Base-by-base conservation (phyloP, 2,329 filamentous ascomycete genomes). In the Penicillium sp. region DNA sequence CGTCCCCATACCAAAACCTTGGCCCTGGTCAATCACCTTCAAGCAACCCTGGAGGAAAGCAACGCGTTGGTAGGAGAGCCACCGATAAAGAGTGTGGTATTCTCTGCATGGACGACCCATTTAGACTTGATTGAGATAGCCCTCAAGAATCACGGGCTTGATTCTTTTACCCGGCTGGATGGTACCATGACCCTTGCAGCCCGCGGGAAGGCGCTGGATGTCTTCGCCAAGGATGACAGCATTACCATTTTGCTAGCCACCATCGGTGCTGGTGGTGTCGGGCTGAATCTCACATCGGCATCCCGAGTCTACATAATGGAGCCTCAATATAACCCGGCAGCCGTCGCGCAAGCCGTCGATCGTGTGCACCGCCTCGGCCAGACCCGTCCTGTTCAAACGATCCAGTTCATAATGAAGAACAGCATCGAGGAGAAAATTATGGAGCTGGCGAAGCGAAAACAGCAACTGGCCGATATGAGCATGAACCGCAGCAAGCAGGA, bases 341-440 rank as follows among this genome's bases (percentile, higher is more conserved):
- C 93, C 0, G 93, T 99, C 74, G 90, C 92, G 5, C 95, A 99
- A 76, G 95, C 95, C 2, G 84, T 98, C 8, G 95, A 98, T 72
- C 90, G 95, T 29, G 91, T 99, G 6, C 93, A 96, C 73, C 87
- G 93, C 19, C 80, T 97, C 1, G 93, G 95, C 0, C 95, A 99
- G 79, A 95, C 86, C 66, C 83, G 95, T n/a, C 85, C 88, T 13
- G 95, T 99, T 0, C 84, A 84, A n/a, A 96, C 92, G 1, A 87
- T 90, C 37, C 86, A 93, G 37, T 98, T 91, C 73, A 89, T 98
- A 67, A 98, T 98, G 91, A 82, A 84, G 24, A 81, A 86, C 58
- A 96, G 91, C 69, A 96, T 99, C 58, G 95, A 99, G 74, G 91
- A 96, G 78, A 93, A 92, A 78, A 96, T 99, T 84, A 79, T 96